phyloP scores from a whole-genome alignment of 108 stramenopile species.

The Skeletonema grethae region DNA sequence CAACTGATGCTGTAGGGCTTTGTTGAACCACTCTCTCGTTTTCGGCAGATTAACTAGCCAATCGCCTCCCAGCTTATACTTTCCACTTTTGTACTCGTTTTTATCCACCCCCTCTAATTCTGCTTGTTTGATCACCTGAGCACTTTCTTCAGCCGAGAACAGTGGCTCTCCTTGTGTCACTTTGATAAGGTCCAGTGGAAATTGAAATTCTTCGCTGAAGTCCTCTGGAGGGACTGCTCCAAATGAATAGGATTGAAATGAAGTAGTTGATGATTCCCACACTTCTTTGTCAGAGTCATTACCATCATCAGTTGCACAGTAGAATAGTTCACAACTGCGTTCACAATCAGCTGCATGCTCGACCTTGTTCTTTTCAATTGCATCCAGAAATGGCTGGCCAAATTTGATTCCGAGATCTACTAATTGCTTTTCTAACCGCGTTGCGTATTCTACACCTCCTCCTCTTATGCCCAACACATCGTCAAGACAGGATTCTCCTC shows the following conservation, averaged over 20 bases:
- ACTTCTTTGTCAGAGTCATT: not conserved
- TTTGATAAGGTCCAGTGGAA: conserved; percentile 66
- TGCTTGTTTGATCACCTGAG: conserved; percentile 38
- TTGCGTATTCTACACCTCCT: conserved; percentile 11
- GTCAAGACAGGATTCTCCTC: not conserved
- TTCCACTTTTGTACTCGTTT: conserved; percentile 67
- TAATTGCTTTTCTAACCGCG: conserved; percentile 28
- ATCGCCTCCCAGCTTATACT: conserved; percentile 72
- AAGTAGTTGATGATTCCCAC: conserved; percentile 25
- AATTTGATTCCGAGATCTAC: conserved; percentile 37
- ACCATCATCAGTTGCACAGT: conserved; percentile 43
- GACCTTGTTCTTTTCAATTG: conserved; percentile 48
- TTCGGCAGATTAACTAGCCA: conserved; percentile 62
- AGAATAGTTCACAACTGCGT: conserved; percentile 60
- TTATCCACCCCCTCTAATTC: conserved; percentile 57
- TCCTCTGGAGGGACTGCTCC: conserved; percentile 72
- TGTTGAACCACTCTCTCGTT: conserved; percentile 64
- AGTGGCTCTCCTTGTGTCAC: conserved; percentile 56
- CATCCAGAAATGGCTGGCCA: conserved; percentile 46
- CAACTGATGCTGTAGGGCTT: conserved; percentile 37
- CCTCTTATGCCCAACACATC: conserved; percentile 7
- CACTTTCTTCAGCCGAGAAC: conserved; percentile 52
- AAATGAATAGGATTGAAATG: conserved; percentile 57
- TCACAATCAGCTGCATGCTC: conserved; percentile 60
- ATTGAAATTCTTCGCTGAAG: conserved; percentile 62